Evolutionary conservation across 176 grass and related monocot genomes (phyloP), one percentile per base, ranked within the genome.

Genomic region (Pharus latifolius): DNA sequence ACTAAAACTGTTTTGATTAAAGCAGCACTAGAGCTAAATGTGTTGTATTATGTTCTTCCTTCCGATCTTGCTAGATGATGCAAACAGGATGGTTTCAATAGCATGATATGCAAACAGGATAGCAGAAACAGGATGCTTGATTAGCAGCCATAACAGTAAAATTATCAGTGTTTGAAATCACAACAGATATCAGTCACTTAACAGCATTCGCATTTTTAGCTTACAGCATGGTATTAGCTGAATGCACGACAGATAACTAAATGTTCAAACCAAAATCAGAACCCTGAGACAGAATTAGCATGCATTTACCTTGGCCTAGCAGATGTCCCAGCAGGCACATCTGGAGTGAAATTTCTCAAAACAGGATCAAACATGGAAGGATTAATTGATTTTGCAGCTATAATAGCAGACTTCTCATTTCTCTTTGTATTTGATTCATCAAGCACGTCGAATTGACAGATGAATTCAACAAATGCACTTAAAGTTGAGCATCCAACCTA

Each of bases 321-420:
- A 82, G 72, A 86, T 59, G 67, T 80, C 69, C 95, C 90, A 65
- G 82, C 82, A 0, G 84, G 81, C 65, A 91, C 72, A 67, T 99
- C 85, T 73, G 90, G 95, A 16, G 86, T 91, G 31, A 94, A 94
- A 18, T 79, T 94, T 81, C 63, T 84, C 10, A 99, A 71, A 84
- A 94, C 89, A 63, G 49, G 28, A 76, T 94, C 84, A 35, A 99
- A 98, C 95, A 98, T 91, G 35, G 72, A 46, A 49, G 95, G 87
- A 51, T 35, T 91, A 17, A 99, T 38, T 76, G 87, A 61, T 73
- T 91, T 91, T 74, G 81, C 76, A 29, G 75, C 81, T n/a, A 91
- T 61, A 20, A 81, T 59, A 69, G 59, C 58, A 80, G 34, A 49
- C 26, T 69, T 93, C 30, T 82, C 82, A 34, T 85, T 77, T 76